Evolutionary conservation across 176 grass and related monocot genomes (phyloP).

Genomic region (Oryza brachyantha): DNA sequence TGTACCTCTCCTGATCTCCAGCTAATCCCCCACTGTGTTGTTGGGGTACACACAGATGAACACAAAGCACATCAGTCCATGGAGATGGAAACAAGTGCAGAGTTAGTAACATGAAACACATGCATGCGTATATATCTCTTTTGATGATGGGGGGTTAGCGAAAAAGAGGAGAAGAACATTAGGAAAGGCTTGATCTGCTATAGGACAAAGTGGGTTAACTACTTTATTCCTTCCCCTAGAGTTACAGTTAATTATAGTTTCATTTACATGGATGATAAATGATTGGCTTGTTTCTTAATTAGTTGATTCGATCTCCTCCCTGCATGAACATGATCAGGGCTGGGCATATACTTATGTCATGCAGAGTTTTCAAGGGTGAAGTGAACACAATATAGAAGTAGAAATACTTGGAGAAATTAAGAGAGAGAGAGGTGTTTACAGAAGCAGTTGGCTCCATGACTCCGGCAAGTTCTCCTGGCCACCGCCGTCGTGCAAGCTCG

Average conservation of each 20-base stretch:
- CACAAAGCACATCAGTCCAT: constrained; percentile 37
- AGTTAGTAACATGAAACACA: constrained; percentile 36
- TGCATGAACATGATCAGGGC: background rate
- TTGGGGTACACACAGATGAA: background rate
- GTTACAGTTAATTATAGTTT: constrained; percentile 11
- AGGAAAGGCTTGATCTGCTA: constrained; percentile 38
- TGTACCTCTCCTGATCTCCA: constrained; percentile 54
- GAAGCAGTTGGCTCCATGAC: constrained; percentile 85
- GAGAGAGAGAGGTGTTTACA: constrained; percentile 50
- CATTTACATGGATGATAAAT: constrained; percentile 12
- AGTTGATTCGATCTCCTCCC: background rate
- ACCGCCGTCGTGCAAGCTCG: constrained; percentile 23
- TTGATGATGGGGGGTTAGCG: constrained; percentile 29
- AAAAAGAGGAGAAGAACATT: constrained; percentile 18
- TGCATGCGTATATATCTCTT: constrained; percentile 11
- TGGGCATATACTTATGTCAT: background rate
- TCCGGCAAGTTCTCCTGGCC: constrained; percentile 54
- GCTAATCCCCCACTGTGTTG: constrained; percentile 48
- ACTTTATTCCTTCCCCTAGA: constrained; percentile 43
- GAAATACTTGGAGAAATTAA: too few relatives aligned
- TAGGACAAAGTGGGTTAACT: constrained; percentile 53
- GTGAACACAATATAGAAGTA: background rate
- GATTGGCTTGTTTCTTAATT: background rate
- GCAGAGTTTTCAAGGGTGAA: background rate
- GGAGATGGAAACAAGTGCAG: constrained; percentile 40